phyloP scores from a whole-genome alignment of 768 basidiomycete genomes.

The Rhizopogon salebrosus region DNA sequence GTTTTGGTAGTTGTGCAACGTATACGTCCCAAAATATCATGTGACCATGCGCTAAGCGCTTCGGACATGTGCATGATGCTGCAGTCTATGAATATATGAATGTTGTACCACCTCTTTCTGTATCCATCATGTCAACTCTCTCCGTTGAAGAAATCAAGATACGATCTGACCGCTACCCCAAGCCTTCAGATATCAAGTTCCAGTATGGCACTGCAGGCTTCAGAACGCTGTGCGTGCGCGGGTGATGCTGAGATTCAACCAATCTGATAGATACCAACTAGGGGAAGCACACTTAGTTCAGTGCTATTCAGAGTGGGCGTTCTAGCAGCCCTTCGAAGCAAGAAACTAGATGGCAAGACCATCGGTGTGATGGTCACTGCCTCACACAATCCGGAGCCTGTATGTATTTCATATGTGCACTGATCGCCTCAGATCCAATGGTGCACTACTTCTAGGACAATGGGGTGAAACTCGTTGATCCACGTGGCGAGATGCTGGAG shows the following conservation, averaged over 20 bases:
- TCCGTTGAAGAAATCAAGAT: constrained; percentile 40
- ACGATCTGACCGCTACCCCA: constrained; percentile 60
- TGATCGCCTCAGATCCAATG: background rate
- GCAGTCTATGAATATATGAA: too few species aligned
- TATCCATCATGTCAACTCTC: constrained; percentile 29
- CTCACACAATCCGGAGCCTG: constrained; percentile 98
- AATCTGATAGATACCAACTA: constrained; percentile 25
- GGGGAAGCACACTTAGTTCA: constrained; percentile 70
- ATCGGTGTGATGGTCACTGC: constrained; percentile 99
- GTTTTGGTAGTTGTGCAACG: background rate
- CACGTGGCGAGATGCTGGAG: constrained; percentile 96
- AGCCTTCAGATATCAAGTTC: constrained; percentile 64
- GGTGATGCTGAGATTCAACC: constrained; percentile 4
- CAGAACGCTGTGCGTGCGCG: constrained; percentile 69
- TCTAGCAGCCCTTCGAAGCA: constrained; percentile 86
- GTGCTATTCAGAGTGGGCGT: constrained; percentile 94
- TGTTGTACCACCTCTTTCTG: background rate
- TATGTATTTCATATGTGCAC: constrained; percentile 30
- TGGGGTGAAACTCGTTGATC: constrained; percentile 97
- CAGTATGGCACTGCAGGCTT: constrained; percentile 96
- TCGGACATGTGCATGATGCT: too few species aligned
- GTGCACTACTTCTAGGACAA: constrained; percentile 64
- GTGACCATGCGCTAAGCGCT: constrained; percentile 21
- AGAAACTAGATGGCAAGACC: constrained; percentile 82
- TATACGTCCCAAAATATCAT: background rate